Conservation (phyloP, 257 asterid genomes). For the Solanum commersonii region DNA sequence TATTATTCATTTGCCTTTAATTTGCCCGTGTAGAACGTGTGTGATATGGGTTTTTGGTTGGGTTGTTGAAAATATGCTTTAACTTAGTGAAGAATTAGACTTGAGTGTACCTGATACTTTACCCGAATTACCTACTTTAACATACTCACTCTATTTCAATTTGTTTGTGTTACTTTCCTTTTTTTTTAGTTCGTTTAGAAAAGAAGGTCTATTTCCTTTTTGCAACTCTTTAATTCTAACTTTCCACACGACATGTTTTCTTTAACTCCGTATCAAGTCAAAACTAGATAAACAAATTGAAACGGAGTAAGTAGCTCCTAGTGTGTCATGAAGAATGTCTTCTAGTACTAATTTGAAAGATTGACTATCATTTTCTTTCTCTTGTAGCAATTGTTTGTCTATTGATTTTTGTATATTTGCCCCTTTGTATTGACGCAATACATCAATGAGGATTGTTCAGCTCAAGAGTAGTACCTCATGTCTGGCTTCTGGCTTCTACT, state of each 20-base stretch:
- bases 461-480: background rate
- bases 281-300: background rate
- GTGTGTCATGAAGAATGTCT: background rate
- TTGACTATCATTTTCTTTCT: background rate
- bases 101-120: background rate
- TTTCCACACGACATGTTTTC: background rate
- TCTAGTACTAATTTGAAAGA: background rate
- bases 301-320: background rate
- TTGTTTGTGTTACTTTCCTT: background rate
- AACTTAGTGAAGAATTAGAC: background rate
- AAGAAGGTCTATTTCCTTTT: background rate
- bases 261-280: background rate
- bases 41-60: background rate
- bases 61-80: background rate
- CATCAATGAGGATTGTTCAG: background rate
- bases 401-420: background rate
- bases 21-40: background rate
- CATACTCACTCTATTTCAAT: fast-evolving
- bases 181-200: background rate
- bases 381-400: background rate
- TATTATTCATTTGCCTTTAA: background rate
- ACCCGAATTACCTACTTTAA: background rate
- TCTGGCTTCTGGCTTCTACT: background rate
- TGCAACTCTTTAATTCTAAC: background rate
- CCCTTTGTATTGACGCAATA: background rate